These are phyloP conservation scores for Suillus alpinus DNA, from an alignment of 768 basidiomycete genomes.

Conservation along the genomic window DNA sequence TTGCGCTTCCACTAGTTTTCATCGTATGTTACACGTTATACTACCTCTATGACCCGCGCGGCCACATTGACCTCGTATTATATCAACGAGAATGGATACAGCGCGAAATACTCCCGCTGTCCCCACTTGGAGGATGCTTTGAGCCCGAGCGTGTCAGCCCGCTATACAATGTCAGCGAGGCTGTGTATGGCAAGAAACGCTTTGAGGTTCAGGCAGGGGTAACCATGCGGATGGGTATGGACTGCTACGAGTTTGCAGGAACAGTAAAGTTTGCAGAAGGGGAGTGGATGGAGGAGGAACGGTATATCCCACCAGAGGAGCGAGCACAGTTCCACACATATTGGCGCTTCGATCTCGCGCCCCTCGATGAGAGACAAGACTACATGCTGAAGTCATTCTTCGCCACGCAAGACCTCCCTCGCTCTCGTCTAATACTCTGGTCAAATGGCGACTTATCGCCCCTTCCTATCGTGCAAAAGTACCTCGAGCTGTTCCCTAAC, in stretches of 20 bases:
- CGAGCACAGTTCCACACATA: conserved; percentile 85
- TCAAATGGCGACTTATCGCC: conserved; percentile 75
- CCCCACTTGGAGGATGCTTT: conserved; percentile 75
- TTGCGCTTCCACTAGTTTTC: conserved; percentile 34
- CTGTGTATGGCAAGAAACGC: conserved; percentile 58
- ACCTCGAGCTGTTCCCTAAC: conserved; percentile 62
- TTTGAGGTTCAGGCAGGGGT: conserved; percentile 82
- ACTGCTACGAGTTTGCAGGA: conserved; percentile 91
- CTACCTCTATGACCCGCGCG: conserved; percentile 61
- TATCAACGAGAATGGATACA: conserved; percentile 75
- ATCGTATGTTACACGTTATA: conserved; percentile 36
- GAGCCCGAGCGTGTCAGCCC: conserved; percentile 54
- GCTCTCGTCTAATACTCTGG: conserved; percentile 83
- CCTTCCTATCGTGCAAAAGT: conserved; percentile 57
- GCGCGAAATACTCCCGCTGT: conserved; percentile 63
- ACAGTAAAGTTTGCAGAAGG: conserved; percentile 49
- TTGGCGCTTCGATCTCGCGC: conserved; percentile 85
- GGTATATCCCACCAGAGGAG: conserved; percentile 34
- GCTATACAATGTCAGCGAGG: conserved; percentile 64
- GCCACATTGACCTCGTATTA: conserved; percentile 79
- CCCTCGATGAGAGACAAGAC: conserved; percentile 79
- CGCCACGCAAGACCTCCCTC: conserved; percentile 74
- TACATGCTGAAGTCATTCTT: conserved; percentile 92
- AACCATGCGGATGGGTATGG: conserved; percentile 73
- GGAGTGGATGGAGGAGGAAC: conserved; percentile 1